These are phyloP conservation scores for Favolaschia claudopus DNA, from an alignment of 768 basidiomycete genomes.

Conservation along the genomic window DNA sequence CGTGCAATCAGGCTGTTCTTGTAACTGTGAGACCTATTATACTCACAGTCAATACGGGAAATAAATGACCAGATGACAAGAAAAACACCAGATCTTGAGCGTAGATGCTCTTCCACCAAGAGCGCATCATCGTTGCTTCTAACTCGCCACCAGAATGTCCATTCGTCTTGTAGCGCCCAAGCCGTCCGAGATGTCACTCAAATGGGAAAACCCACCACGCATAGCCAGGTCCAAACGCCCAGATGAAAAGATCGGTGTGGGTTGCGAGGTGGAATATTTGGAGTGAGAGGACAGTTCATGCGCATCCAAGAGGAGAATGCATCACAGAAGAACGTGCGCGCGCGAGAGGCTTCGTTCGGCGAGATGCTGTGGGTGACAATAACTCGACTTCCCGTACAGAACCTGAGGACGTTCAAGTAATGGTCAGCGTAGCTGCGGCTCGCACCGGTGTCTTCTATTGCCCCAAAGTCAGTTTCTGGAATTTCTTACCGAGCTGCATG, in stretches of 20 bases:
- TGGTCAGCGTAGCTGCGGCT: neutral
- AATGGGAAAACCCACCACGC: neutral
- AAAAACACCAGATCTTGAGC: neutral
- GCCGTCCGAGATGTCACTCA: neutral
- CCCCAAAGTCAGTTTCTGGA: neutral
- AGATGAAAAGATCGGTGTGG: neutral
- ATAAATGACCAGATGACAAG: neutral
- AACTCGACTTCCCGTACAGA: neutral
- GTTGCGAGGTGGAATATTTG: neutral
- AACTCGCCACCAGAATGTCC: neutral
- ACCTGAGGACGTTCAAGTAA: conserved; percentile 5
- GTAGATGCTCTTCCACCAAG: neutral
- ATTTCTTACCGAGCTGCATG: neutral
- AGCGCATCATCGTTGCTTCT: neutral
- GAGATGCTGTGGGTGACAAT: neutral
- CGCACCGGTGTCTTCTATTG: neutral
- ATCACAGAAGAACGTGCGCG: neutral
- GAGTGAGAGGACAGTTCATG: conserved; percentile 1
- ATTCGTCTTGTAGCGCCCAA: neutral
- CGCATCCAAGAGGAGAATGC: neutral
- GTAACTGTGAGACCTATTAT: neutral
- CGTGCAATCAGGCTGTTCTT: neutral
- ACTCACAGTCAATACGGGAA: too few species aligned
- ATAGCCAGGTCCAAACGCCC: neutral
- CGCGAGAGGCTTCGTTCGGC: neutral